Percentiles rank a stretch among this genome's conserved stretches.
These are phyloP conservation scores for Paecilomyces sp. DNA, from an alignment of 2,329 filamentous ascomycete species.

Conservation along the genomic window DNA sequence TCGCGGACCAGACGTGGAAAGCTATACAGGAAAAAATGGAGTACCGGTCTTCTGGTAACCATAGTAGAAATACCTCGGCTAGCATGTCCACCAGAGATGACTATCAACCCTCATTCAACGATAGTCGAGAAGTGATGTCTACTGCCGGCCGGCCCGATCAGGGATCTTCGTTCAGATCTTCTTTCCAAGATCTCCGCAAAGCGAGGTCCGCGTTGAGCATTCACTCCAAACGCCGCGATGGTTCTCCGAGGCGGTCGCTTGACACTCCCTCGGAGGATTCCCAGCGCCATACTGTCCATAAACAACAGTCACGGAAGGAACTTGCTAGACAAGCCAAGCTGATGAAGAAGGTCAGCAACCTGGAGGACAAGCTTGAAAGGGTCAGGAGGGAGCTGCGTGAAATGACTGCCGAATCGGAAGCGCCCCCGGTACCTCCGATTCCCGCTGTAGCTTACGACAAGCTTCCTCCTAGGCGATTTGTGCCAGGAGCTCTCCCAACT, in stretches of 20 bases:
- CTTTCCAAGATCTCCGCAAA: conserved; percentile 29
- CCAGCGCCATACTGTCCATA: conserved; percentile 29
- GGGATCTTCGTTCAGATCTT: conserved; percentile 21
- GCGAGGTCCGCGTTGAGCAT: conserved; percentile 23
- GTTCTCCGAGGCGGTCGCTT: conserved; percentile 21
- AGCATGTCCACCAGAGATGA: conserved; percentile 4
- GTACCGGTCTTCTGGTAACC: conserved; percentile 8
- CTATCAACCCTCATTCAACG: conserved; percentile 2
- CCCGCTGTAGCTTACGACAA: conserved; percentile 15
- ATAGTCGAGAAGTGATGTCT: background rate
- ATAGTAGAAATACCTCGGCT: conserved; percentile 10
- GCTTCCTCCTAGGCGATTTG: conserved; percentile 28
- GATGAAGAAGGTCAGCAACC: conserved; percentile 53
- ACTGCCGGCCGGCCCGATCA: conserved; percentile 7
- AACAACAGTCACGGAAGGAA: conserved; percentile 49
- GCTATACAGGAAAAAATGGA: conserved; percentile 25
- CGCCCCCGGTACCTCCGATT: conserved; percentile 11
- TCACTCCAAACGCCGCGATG: conserved; percentile 16
- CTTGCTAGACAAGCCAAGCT: conserved; percentile 51
- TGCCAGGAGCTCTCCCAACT: conserved; percentile 36
- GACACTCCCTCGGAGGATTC: conserved; percentile 16
- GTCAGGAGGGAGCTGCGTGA: conserved; percentile 49
- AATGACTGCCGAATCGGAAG: conserved; percentile 35
- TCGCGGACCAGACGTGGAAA: conserved; percentile 28
- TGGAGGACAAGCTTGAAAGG: conserved; percentile 51